phyloP scores from a whole-genome alignment of 164 flowering plant species.

The Santalum album region DNA sequence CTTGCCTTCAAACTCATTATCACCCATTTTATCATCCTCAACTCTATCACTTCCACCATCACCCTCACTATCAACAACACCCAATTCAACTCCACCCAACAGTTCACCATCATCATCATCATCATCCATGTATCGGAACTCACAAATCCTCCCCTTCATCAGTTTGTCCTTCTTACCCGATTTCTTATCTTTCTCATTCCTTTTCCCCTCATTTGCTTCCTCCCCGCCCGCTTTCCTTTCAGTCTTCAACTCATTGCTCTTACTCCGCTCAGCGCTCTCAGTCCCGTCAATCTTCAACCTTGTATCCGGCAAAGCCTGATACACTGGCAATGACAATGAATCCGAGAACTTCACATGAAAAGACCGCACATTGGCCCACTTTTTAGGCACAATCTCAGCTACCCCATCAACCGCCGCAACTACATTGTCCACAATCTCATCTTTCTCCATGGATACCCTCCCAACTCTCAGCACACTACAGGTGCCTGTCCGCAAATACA shows the following conservation, averaged over 20 bases:
- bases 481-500: background rate
- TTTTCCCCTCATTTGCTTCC: background rate
- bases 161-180: background rate
- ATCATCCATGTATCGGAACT: background rate
- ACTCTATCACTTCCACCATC: background rate
- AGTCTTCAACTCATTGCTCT: background rate
- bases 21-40: background rate
- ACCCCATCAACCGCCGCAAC: background rate
- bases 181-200: background rate
- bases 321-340: constrained; percentile 16
- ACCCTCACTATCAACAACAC: background rate
- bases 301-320: background rate
- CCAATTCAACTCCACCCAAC: background rate
- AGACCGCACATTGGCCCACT: constrained; percentile 1
- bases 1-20: background rate
- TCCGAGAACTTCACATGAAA: constrained; percentile 46
- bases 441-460: constrained; percentile 4
- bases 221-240: background rate
- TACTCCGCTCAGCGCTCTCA: background rate
- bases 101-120: background rate
- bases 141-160: background rate
- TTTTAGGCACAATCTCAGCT: background rate
- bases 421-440: constrained; percentile 1
- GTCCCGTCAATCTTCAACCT: constrained; percentile 1
- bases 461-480: constrained; percentile 4